A percentile compares a stretch with the other conserved stretches of the same genome.
These are phyloP conservation scores for Alternaria brassicicola DNA, from an alignment of 2,329 filamentous ascomycete genomes.

Conservation along the genomic window DNA sequence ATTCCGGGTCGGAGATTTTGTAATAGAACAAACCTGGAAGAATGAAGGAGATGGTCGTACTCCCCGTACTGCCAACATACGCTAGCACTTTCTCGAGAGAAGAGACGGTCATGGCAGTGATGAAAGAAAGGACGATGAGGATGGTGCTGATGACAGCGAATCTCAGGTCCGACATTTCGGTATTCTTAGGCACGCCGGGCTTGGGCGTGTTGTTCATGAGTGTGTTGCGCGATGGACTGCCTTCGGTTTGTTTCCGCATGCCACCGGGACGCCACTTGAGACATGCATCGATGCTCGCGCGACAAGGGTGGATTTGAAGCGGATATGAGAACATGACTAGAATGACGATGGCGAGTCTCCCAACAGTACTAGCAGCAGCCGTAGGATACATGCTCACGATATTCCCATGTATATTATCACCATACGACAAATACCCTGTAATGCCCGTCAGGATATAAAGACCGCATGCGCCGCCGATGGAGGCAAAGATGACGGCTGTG, in stretches of 20 bases:
- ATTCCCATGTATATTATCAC: conserved; percentile 86
- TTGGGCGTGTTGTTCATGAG: conserved; percentile 50
- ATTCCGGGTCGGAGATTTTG: conserved; percentile 92
- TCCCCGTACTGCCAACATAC: conserved; percentile 93
- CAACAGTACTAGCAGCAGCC: conserved; percentile 84
- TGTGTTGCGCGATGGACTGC: conserved; percentile 52
- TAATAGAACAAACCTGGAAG: conserved; percentile 97
- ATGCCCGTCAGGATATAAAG: conserved; percentile 92
- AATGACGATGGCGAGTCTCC: conserved; percentile 91
- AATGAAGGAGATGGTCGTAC: conserved; percentile 96
- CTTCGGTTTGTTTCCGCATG: conserved; percentile 40
- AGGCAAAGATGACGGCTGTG: conserved; percentile 77
- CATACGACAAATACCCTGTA: conserved; percentile 95
- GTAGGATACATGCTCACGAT: conserved; percentile 77
- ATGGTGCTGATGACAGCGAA: conserved; percentile 88
- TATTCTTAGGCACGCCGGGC: conserved; percentile 26
- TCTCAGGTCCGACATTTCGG: conserved; percentile 79
- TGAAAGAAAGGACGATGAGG: conserved; percentile 84
- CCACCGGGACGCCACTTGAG: conserved; percentile 79
- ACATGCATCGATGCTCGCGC: conserved; percentile 94
- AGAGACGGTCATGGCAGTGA: conserved; percentile 87
- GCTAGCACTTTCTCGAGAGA: conserved; percentile 90
- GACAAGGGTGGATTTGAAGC: conserved; percentile 92
- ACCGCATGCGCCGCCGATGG: conserved; percentile 84
- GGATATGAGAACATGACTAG: conserved; percentile 97